These are phyloP conservation scores for Rhododendron mucronatum DNA, from an alignment of 148 eudicot species.

Conservation along the genomic window DNA sequence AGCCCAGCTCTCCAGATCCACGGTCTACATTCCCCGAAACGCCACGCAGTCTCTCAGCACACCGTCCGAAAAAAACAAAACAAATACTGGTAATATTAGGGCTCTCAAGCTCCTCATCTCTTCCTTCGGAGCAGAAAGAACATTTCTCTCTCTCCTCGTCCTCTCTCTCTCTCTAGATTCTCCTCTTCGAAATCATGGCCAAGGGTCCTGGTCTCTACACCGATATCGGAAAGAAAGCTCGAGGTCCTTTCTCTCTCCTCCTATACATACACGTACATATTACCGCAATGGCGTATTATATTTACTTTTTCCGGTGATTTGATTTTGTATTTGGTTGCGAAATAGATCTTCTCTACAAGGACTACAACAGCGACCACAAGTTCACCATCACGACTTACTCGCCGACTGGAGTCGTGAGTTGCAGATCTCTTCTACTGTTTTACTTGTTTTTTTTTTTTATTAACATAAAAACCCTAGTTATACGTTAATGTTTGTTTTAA, in stretches of 20 bases:
- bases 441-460: background rate
- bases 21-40: background rate
- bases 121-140: background rate
- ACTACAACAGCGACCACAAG: slow-evolving; percentile 75
- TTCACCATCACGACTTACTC: slow-evolving; percentile 66
- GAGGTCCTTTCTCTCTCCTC: slow-evolving; percentile 34
- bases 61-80: background rate
- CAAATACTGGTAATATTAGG: background rate
- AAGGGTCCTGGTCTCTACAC: slow-evolving; percentile 75
- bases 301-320: background rate
- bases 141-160: background rate
- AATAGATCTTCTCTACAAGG: slow-evolving; percentile 71
- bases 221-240: slow-evolving; percentile 53
- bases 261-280: background rate
- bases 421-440: background rate
- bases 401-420: slow-evolving; percentile 75
- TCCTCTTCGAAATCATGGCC: slow-evolving; percentile 31
- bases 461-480: background rate
- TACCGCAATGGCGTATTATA: background rate
- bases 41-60: background rate
- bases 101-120: background rate
- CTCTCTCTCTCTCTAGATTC: background rate
- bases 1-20: background rate
- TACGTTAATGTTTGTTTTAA: background rate
- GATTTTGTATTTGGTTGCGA: background rate